Base-by-base conservation (phyloP, 1,139 yeast genomes). In the Saccharomyces hybrid region DNA sequence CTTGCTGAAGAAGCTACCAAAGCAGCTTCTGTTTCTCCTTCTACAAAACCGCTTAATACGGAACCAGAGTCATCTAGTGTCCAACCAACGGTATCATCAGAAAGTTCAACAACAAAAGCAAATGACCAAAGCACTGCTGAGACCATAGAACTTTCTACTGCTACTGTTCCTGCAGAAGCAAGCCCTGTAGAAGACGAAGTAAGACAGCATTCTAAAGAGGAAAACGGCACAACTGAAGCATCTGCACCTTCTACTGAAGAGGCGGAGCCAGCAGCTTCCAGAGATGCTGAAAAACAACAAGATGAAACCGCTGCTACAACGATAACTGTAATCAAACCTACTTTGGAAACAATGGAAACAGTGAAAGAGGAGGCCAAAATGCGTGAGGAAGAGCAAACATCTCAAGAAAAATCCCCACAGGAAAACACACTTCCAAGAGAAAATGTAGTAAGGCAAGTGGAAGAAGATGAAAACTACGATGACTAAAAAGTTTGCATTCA, bases 401-500 rank as follows among this genome's bases (percentile, higher is more conserved):
- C 47, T 27, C 52, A 51, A 48, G 59, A 51, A 32, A 57, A 54
- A 38, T 48, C 54, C 23, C 51, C 49, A 23, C 48, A 38, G 20
- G 46, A 52, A 57, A 62, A 55, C 55, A 67, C 53, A 58, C 60
- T 53, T 65, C 67, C 59, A 34, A 63, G 60, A 57, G 93, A 85
- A 61, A 83, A 86, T 31, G 89, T 88, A 25, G 82, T 86, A 68
- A 78, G 95, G 65, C 79, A 83, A 61, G 83, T 88, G 27, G 91
- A 85, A 52, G 96, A 87, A 65, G 96, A 88, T 66, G 91, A 86
- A 65, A 81, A 88, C 67, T 88, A 88, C 67, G 96, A 88, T 67
- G 95, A 86, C 56, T 89, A 80, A 79, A 73, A 13, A 34, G 46
- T 49, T 49, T 5, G 25, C 44, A 38, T 38, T 38, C 20, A 26